Conservation (phyloP, 805 yeast species). For the Yarrowia divulgata region DNA sequence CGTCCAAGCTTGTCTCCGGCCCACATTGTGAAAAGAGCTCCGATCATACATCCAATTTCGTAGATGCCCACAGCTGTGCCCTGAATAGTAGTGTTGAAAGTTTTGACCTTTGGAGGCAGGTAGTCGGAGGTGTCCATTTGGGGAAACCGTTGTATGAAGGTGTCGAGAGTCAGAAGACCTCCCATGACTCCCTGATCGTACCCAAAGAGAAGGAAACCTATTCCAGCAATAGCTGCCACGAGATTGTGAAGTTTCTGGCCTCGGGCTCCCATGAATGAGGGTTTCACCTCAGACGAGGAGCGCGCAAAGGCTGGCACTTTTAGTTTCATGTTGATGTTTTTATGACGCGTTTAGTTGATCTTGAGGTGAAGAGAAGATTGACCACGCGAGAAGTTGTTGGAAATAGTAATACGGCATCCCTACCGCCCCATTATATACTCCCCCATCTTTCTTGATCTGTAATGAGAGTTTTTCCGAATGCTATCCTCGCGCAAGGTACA, state of each 20-base stretch:
- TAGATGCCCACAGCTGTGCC: constrained; percentile 49
- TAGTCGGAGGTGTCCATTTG: constrained; percentile 37
- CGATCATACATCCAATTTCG: constrained; percentile 59
- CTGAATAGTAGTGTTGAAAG: constrained; percentile 42
- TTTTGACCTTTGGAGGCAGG: constrained; percentile 11
- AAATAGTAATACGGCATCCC: neutral
- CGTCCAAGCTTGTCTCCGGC: constrained; percentile 60
- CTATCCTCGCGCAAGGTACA: neutral
- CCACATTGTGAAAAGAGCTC: constrained; percentile 58
- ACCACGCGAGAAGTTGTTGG: too few species aligned
- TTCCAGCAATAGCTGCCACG: constrained; percentile 43
- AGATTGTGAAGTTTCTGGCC: constrained; percentile 42
- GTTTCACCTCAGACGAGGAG: constrained; percentile 2
- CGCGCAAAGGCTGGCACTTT: neutral
- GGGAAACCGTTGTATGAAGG: constrained; percentile 44
- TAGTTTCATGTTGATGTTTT: neutral
- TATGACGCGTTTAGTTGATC: too few species aligned
- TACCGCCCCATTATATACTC: neutral
- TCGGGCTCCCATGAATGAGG: constrained; percentile 40
- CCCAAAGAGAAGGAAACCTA: constrained; percentile 60
- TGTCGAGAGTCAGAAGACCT: constrained; percentile 69
- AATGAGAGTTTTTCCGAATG: neutral
- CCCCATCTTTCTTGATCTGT: neutral
- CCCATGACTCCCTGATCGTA: constrained; percentile 82
- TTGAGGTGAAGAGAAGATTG: too few species aligned